Evolutionary conservation across 176 grass and related monocot genomes (phyloP), one percentile per base, ranked within the genome.

Genomic region (Cenchrus fungigraminus): DNA sequence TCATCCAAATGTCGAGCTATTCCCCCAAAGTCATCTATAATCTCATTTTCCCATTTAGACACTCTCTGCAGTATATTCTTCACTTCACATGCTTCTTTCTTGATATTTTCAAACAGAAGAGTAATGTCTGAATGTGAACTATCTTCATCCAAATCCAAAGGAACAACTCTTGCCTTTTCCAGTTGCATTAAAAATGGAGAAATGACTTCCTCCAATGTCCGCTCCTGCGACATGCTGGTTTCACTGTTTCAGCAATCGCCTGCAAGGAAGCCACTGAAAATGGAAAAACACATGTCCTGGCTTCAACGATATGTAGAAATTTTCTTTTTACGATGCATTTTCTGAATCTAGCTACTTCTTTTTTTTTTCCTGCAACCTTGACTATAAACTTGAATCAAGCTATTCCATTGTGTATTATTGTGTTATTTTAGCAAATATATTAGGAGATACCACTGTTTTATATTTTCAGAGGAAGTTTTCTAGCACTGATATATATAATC

Each of bases 1-100:
- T 88, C 80, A 71, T 88, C 86, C 58, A 88, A 83, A 83, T 88
- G 54, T 4, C 80, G 65, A 71, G 80, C 86, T 64, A 88, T 88
- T 43, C 86, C 86, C 71, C 86, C 86, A 34, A 88, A 88, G 34
- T 88, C 86, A 78, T 78, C 34, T 12, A 83, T 83, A 20, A 88
- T 70, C 6, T 71, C 80, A 78, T 77, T 71, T 83, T 83, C 86
- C 73, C 86, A 88, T 46, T 61, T 71, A 12, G 80, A 83, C 6
- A 88, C 80, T n/a, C 65, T 19, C 45, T 78, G 51, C 4, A 88
- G 80, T 88, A 88, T 17, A 46, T 83, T 50, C 16, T 88, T 57
- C 14, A 88, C 66, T 29, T 55, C 86, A 32, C 4, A 49, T 0
- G 10, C 73, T 22, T 83, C 73, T 88, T 70, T 83, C 55, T 88